Percentiles rank a stretch among this genome's conserved stretches.
Conservation (phyloP, 2,329 filamentous ascomycete species). For the Penicillium sp. region DNA sequence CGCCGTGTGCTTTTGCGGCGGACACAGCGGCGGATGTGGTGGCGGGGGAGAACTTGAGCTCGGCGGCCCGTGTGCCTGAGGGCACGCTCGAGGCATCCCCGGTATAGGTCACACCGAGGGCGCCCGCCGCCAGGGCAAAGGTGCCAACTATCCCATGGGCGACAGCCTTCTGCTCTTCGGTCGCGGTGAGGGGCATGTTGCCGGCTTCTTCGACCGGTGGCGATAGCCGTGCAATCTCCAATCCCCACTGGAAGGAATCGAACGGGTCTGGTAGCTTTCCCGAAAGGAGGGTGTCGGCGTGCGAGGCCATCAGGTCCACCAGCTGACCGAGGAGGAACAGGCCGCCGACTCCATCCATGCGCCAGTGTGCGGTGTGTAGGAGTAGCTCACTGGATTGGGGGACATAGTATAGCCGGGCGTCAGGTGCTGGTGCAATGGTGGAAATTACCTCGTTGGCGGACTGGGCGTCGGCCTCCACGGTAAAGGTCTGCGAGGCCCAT, state of each 20-base stretch:
- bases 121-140: conserved; percentile 19
- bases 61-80: conserved; percentile 18
- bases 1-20: conserved; percentile 12
- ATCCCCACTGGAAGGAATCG: conserved; percentile 28
- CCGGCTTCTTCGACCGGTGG: conserved; percentile 27
- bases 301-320: conserved; percentile 15
- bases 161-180: conserved; percentile 12
- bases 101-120: conserved; percentile 24
- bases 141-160: conserved; percentile 17
- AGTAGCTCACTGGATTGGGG: conserved; percentile 9
- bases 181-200: conserved; percentile 11
- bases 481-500: conserved; percentile 20
- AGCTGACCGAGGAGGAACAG: conserved; percentile 24
- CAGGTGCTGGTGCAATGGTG: conserved; percentile 7
- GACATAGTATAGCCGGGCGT: conserved; percentile 16
- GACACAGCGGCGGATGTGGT: conserved; percentile 22
- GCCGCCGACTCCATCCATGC: conserved; percentile 29
- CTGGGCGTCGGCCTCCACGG: background rate
- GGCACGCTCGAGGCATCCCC: conserved; percentile 20
- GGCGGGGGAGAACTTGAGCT: conserved; percentile 13
- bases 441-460: conserved; percentile 12
- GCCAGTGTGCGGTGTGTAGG: conserved; percentile 30
- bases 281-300: conserved; percentile 11
- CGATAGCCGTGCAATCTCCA: conserved; percentile 24
- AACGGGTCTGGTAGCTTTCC: conserved; percentile 20